phyloP scores from a whole-genome alignment of 305 asterid species.

The Solanum hybrid region DNA sequence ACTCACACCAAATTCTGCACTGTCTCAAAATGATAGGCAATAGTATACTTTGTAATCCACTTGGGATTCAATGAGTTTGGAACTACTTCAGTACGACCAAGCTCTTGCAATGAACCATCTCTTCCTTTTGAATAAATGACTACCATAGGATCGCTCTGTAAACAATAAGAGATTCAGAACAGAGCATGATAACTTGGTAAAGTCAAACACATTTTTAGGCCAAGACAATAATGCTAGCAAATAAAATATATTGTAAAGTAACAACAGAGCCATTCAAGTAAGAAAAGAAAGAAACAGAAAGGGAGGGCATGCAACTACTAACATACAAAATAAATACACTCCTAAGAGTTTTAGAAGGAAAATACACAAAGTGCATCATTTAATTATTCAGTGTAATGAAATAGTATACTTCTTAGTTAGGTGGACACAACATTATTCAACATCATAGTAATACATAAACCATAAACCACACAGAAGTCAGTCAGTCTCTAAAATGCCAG shows the following conservation, averaged over 20 bases:
- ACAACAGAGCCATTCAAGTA: background rate
- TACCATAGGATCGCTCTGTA: constrained; percentile 96
- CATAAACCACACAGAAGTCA: background rate
- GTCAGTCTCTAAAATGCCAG: background rate
- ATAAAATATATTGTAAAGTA: background rate
- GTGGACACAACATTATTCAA: background rate
- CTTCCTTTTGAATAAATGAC: constrained; percentile 57
- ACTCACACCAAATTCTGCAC: constrained; percentile 98
- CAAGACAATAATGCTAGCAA: background rate
- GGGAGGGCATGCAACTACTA: background rate
- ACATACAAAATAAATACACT: background rate
- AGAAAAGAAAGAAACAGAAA: background rate
- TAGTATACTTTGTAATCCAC: constrained; percentile 68
- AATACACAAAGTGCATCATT: background rate
- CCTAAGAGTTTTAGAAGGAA: background rate
- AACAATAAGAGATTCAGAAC: constrained; percentile 9
- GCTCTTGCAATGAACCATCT: constrained; percentile 80
- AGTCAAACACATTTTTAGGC: background rate
- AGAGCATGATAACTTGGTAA: background rate
- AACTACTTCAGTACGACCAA: constrained; percentile 95
- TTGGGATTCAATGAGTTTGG: constrained; percentile 81
- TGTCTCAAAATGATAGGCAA: constrained; percentile 81
- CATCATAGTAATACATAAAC: background rate
- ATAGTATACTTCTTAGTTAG: background rate
- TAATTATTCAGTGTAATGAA: background rate